Percentiles rank a stretch among this genome's conserved stretches.
Conservation (phyloP, 2,329 filamentous ascomycete species). For the Trichoderma atroviride region DNA sequence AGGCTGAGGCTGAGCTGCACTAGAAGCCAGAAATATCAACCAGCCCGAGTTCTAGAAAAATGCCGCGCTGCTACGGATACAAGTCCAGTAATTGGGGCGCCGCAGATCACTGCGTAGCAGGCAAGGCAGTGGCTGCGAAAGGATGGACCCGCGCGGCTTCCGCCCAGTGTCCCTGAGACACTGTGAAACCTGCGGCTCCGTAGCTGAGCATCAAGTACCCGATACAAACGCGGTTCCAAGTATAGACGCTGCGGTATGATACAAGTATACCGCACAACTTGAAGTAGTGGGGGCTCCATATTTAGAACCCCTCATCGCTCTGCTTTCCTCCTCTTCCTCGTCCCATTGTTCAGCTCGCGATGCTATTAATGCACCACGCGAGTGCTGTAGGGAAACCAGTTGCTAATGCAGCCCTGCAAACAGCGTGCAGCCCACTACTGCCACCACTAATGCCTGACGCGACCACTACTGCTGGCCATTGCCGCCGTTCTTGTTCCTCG, state of each 20-base stretch:
- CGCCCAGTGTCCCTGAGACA: neutral
- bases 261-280: too few species aligned
- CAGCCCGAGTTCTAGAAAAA: neutral
- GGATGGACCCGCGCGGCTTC: neutral
- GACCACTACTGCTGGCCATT: neutral
- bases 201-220: neutral
- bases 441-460: neutral
- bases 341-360: neutral
- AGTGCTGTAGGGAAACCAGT: neutral
- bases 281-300: neutral
- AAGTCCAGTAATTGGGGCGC: neutral
- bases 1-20: constrained; percentile 1
- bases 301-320: neutral
- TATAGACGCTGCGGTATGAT: neutral
- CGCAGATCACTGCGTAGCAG: constrained; percentile 7
- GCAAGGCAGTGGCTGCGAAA: neutral
- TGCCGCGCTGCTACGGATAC: constrained; percentile 3
- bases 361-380: neutral
- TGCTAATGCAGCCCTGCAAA: neutral
- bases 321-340: neutral
- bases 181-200: neutral
- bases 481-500: neutral
- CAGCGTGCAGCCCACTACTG: neutral
- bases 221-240: neutral
- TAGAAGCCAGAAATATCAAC: neutral